Conservation (phyloP, 2,329 filamentous ascomycete genomes). For the Blumeriella jaapii region DNA sequence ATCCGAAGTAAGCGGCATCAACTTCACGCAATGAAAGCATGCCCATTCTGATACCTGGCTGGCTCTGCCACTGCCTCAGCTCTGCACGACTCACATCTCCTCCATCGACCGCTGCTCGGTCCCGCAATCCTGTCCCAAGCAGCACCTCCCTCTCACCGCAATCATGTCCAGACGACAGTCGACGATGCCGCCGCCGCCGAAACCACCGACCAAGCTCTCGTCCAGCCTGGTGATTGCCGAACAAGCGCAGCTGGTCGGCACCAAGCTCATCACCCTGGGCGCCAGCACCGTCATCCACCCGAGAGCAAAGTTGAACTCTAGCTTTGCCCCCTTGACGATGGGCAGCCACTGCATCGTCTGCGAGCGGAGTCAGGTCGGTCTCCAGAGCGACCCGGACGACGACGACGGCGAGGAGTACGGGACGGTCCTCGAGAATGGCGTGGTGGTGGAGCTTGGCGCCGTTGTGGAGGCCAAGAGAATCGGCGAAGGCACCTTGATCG, state of each 20-base stretch:
- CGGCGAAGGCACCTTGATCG: constrained; percentile 46
- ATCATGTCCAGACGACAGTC: constrained; percentile 33
- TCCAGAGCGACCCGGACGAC: constrained; percentile 27
- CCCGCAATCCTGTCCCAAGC: too few relatives aligned
- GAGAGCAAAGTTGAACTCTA: constrained; percentile 66
- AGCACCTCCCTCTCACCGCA: neutral
- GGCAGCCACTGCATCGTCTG: constrained; percentile 74
- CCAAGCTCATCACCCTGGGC: constrained; percentile 66
- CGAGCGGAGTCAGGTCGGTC: constrained; percentile 51
- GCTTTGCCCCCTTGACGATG: constrained; percentile 66
- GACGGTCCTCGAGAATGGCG: constrained; percentile 47
- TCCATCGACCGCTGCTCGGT: too few relatives aligned
- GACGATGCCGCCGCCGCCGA: constrained; percentile 39
- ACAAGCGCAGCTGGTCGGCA: constrained; percentile 53
- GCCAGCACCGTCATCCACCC: constrained; percentile 78
- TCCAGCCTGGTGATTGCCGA: constrained; percentile 50
- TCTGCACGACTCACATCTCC: constrained; percentile 5
- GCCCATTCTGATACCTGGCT: constrained; percentile 13
- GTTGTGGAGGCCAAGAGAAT: constrained; percentile 41
- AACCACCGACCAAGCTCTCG: constrained; percentile 49
- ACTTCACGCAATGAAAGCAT: constrained; percentile 9
- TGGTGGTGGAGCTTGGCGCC: constrained; percentile 48
- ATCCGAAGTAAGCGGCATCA: constrained; percentile 16
- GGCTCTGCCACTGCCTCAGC: constrained; percentile 10
- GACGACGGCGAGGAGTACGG: constrained; percentile 16